These are phyloP conservation scores for Aureobasidium sp. DNA, from an alignment of 2,329 filamentous ascomycete species.

Conservation along the genomic window DNA sequence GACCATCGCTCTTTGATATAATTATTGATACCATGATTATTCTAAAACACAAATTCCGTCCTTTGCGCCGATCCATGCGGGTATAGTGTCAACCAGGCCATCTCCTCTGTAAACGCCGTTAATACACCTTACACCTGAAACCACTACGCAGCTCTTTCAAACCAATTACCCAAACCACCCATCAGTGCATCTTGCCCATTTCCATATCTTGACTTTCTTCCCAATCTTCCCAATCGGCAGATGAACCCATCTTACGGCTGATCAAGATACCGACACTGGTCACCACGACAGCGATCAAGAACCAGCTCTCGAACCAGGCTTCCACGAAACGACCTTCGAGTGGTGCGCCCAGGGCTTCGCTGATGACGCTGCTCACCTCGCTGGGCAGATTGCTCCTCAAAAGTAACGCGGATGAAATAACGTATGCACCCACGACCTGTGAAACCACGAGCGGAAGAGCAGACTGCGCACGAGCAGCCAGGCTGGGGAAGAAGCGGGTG, in stretches of 20 bases:
- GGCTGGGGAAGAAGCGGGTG: constrained; percentile 62
- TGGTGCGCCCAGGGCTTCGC: constrained; percentile 69
- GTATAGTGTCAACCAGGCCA: background rate
- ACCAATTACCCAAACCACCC: background rate
- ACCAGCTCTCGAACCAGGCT: constrained; percentile 84
- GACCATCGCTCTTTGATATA: background rate
- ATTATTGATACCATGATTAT: background rate
- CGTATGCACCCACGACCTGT: constrained; percentile 77
- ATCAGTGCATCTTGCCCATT: constrained; percentile 62
- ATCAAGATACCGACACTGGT: constrained; percentile 70
- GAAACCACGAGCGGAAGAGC: constrained; percentile 73
- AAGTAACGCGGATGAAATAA: constrained; percentile 71
- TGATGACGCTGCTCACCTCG: constrained; percentile 70
- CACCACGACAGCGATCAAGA: constrained; percentile 58
- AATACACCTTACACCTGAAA: background rate
- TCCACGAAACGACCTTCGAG: constrained; percentile 68
- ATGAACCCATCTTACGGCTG: constrained; percentile 52
- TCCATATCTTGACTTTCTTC: constrained; percentile 56
- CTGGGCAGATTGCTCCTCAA: constrained; percentile 70
- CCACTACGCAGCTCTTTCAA: background rate
- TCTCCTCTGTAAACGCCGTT: background rate
- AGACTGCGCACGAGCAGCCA: constrained; percentile 68
- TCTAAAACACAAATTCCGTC: background rate
- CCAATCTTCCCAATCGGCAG: constrained; percentile 28
- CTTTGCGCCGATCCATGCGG: background rate